phyloP scores from a whole-genome alignment of 2,329 filamentous ascomycete genomes.

The Aspergillus pseudoviridinutans region DNA sequence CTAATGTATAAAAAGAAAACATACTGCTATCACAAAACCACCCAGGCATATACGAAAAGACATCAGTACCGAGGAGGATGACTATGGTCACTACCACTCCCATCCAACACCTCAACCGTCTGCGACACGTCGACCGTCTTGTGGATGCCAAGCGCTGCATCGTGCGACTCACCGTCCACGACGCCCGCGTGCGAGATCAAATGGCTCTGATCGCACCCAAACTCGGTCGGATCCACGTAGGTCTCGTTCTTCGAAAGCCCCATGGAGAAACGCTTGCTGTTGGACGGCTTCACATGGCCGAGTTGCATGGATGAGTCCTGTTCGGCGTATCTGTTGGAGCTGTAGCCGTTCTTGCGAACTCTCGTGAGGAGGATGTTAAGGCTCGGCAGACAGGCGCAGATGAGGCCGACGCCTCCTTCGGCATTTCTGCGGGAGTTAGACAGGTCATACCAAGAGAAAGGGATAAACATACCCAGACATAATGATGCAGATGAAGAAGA shows the following conservation, averaged over 20 bases:
- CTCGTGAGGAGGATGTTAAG: conserved; percentile 28
- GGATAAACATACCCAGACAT: conserved; percentile 33
- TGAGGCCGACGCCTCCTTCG: conserved; percentile 34
- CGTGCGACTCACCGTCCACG: conserved; percentile 11
- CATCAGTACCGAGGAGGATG: neutral
- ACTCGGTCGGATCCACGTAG: conserved; percentile 12
- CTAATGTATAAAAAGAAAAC: too few species aligned
- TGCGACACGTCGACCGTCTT: conserved; percentile 22
- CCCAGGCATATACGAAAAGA: neutral
- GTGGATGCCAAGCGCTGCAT: conserved; percentile 12
- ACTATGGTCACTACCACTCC: neutral
- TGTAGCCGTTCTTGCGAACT: conserved; percentile 22
- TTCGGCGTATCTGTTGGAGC: conserved; percentile 27
- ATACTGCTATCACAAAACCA: too few species aligned
- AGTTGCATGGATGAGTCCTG: conserved; percentile 25
- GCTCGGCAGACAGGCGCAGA: conserved; percentile 36
- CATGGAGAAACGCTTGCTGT: conserved; percentile 15
- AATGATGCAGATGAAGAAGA: conserved; percentile 35
- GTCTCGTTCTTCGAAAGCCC: conserved; percentile 13
- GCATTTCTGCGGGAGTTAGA: conserved; percentile 27
- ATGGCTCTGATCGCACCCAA: conserved; percentile 28
- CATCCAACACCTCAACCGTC: conserved; percentile 18
- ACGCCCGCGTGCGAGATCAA: conserved; percentile 27
- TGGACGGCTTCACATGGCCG: conserved; percentile 18
- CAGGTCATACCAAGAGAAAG: neutral